phyloP scores from a whole-genome alignment of 2,329 filamentous ascomycete species.

The Ceratocystis alfenasii region DNA sequence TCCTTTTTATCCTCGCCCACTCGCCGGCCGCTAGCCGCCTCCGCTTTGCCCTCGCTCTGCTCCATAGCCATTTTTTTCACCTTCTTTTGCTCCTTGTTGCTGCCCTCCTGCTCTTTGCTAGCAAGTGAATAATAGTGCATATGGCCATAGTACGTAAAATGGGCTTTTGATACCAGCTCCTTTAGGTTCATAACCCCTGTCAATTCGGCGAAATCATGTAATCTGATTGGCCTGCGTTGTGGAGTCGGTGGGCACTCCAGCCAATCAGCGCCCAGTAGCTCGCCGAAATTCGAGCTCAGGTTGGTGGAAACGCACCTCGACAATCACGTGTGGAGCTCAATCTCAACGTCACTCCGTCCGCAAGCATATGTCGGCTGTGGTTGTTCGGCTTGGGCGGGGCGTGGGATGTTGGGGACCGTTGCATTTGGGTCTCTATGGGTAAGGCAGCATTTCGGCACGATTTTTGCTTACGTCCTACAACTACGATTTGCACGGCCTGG shows the following conservation, averaged over 20 bases:
- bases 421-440: not conserved
- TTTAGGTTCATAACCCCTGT: slow-evolving; percentile 8
- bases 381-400: not conserved
- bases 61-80: not conserved
- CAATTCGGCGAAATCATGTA: not conserved
- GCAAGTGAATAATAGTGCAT: not conserved
- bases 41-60: not conserved
- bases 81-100: slow-evolving; percentile 11
- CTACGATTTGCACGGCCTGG: too few species aligned
- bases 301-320: not conserved
- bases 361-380: not conserved
- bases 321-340: slow-evolving; percentile 17
- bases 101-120: not conserved
- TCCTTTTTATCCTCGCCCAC: slow-evolving; percentile 15
- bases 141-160: not conserved
- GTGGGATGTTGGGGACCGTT: not conserved
- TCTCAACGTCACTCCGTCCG: slow-evolving; percentile 12
- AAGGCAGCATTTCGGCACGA: not conserved
- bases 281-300: slow-evolving; percentile 1
- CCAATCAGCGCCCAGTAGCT: not conserved
- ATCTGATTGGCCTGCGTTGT: slow-evolving; percentile 2
- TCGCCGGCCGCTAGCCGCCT: not conserved
- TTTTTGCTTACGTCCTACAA: not conserved
- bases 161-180: slow-evolving; percentile 1
- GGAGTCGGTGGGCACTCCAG: not conserved